Percentiles rank a stretch among this genome's conserved stretches.
Conservation (phyloP, 2,329 filamentous ascomycete genomes). For the Dactylellina sp. region DNA sequence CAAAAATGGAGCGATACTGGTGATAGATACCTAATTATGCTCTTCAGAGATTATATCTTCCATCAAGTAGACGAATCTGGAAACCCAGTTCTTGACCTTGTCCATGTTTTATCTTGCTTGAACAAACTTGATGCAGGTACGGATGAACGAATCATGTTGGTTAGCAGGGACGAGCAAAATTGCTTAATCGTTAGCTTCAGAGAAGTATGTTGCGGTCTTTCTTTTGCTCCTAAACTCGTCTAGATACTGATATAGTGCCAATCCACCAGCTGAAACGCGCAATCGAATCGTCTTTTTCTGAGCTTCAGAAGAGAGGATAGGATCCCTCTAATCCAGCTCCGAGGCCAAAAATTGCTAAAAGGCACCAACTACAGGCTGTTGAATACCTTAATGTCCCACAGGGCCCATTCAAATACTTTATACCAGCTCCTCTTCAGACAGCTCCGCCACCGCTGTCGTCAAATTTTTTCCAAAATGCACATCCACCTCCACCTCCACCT, state of each 20-base stretch:
- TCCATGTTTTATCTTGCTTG: slow-evolving; percentile 84
- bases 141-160: slow-evolving; percentile 85
- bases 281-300: slow-evolving; percentile 57
- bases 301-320: slow-evolving; percentile 57
- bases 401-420: neutral
- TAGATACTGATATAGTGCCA: no score
- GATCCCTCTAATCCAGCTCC: slow-evolving; percentile 40
- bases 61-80: slow-evolving; percentile 91
- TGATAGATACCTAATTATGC: slow-evolving; percentile 89
- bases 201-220: slow-evolving; percentile 72
- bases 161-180: slow-evolving; percentile 90
- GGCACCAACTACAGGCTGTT: slow-evolving; percentile 2
- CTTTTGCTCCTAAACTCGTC: neutral
- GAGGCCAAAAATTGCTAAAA: slow-evolving; percentile 18
- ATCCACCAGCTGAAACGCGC: slow-evolving; percentile 58
- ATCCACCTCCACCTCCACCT: neutral
- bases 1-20: slow-evolving; percentile 89
- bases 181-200: slow-evolving; percentile 89
- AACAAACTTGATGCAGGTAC: slow-evolving; percentile 93
- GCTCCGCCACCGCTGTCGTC: neutral
- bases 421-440: neutral
- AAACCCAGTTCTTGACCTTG: slow-evolving; percentile 84
- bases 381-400: neutral
- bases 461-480: neutral
- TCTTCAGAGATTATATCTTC: slow-evolving; percentile 97